A percentile compares a stretch with the other conserved stretches of the same genome.
Conservation (phyloP, 1,284 basidiomycete species). For the Phenoliferia sp. region DNA sequence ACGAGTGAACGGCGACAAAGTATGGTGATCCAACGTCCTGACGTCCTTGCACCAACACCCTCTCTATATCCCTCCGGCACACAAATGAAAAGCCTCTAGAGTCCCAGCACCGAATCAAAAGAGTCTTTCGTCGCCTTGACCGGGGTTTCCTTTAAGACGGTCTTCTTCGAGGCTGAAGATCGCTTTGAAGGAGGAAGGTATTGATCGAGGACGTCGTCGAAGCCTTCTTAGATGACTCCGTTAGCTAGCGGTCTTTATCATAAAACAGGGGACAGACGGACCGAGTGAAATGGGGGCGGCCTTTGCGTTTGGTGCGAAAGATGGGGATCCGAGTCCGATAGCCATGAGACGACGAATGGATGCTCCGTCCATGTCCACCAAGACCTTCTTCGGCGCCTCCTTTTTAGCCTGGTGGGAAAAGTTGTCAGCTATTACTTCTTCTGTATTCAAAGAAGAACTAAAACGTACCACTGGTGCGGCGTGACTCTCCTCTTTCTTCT, state of each 20-base stretch:
- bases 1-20: neutral
- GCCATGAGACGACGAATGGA: slow-evolving; percentile 23
- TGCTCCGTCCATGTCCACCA: slow-evolving; percentile 20
- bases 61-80: neutral
- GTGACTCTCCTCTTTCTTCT: slow-evolving; percentile 21
- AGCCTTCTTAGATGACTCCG: slow-evolving; percentile 7
- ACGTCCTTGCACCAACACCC: neutral
- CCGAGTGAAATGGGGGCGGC: neutral
- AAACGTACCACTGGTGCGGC: slow-evolving; percentile 9
- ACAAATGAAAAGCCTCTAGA: slow-evolving; percentile 1
- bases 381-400: slow-evolving; percentile 3
- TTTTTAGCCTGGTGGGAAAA: no score
- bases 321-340: slow-evolving; percentile 9
- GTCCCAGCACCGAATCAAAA: slow-evolving; percentile 21
- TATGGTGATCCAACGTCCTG: neutral
- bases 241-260: no score
- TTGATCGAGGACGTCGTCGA: slow-evolving; percentile 29
- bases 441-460: neutral
- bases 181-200: slow-evolving; percentile 24
- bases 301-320: slow-evolving; percentile 1
- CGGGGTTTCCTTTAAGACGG: neutral
- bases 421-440: neutral
- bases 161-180: neutral
- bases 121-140: slow-evolving; percentile 12
- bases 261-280: neutral